Conservation (phyloP, 345 rosid genomes). For the Eucalyptus regnans region DNA sequence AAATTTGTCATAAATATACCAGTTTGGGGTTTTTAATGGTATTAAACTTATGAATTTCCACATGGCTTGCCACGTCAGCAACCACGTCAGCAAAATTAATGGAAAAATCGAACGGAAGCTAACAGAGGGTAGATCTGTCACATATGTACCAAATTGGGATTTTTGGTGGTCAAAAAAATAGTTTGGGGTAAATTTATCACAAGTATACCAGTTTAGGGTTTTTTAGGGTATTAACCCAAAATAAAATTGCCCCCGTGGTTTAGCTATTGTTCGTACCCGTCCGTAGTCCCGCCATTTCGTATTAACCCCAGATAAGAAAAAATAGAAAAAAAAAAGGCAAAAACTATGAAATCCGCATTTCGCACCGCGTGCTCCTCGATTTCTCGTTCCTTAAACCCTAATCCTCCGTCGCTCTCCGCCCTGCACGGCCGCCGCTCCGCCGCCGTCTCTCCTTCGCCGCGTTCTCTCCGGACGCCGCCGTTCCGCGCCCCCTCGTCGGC, state of each 20-base stretch:
- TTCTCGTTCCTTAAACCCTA: conserved; percentile 38
- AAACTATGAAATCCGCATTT: conserved; percentile 28
- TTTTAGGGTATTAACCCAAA: background rate
- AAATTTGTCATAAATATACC: too few relatives aligned
- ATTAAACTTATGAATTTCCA: too few relatives aligned
- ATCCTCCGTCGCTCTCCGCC: background rate
- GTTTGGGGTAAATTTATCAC: too few relatives aligned
- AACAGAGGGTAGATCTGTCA: too few relatives aligned
- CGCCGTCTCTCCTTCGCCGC: background rate
- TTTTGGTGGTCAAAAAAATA: too few relatives aligned
- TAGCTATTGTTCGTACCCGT: background rate
- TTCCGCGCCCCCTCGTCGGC: background rate
- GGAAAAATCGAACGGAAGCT: too few relatives aligned
- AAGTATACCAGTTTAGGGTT: too few relatives aligned
- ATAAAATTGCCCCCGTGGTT: background rate
- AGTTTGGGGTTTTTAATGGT: too few relatives aligned
- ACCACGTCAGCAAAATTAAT: too few relatives aligned
- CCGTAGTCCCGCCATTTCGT: background rate
- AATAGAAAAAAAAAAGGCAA: background rate
- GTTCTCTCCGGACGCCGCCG: background rate
- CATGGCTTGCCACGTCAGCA: too few relatives aligned
- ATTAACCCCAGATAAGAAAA: background rate
- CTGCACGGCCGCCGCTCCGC: conserved; percentile 3
- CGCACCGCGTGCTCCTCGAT: conserved; percentile 23
- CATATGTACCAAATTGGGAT: too few relatives aligned